Base-by-base conservation (phyloP, 768 basidiomycete genomes). In the Pisolithus microcarpus region DNA sequence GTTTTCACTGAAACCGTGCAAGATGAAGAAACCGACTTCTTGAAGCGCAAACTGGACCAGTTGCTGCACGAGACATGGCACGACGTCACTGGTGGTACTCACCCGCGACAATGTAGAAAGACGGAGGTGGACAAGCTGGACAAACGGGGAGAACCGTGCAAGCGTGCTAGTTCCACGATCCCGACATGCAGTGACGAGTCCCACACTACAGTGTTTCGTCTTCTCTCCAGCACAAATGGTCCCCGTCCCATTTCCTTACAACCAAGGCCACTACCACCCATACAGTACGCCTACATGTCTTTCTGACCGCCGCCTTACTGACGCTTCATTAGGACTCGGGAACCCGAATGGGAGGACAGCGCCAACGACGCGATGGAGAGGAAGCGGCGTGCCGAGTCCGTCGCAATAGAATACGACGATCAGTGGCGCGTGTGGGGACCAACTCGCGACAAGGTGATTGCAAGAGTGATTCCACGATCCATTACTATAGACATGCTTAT, bases 321-420 rank as follows among this genome's bases (percentile, higher is more conserved):
- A 13, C n/a, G 16, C 4, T 19, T 11, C 19, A 43, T n/a, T 48
- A 80, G 78, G 56, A 72, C 70, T 21, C 70, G 67, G 38, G 76
- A 72, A 49, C 80, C 79, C 1, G 75, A 75, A 28, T 68, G 57
- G 5, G 81, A 82, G 57, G 81, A 82, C 54, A 70, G 60, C 44
- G 61, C 68, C 44, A 55, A 34, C 13, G 68, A 73, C 56, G 79
- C 79, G n/a, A 55, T 67, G 40, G 58, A 68, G 46, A 75, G 81
- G 44, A 62, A 59, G 53, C 58, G 59, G 48, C 71, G 63, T 19
- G 72, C 80, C 1, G 43, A 66, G 50, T 65, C 65, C 5, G 67
- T 65, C 24, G 72, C 79, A 1, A 66, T 80, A 16, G 72, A 77
- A 38, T 58, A 60, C 18, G 58, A 18, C 60, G 57, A 51, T 51